Base-by-base conservation (phyloP, 768 basidiomycete genomes). In the Omphalotus guepiniiformis region DNA sequence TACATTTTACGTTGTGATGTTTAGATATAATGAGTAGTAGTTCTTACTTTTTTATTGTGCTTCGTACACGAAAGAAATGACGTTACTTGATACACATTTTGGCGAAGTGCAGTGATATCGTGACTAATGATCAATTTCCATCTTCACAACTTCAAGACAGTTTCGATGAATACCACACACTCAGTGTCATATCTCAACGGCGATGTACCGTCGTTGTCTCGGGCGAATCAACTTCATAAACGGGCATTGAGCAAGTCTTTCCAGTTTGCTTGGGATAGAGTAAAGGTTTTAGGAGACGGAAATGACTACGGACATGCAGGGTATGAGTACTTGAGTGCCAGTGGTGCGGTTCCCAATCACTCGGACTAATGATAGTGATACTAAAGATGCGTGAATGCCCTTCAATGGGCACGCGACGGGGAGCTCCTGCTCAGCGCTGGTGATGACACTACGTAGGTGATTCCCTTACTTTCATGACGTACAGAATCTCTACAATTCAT, bases 351-450 rank as follows among this genome's bases (percentile, higher is more conserved):
- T n/a, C n/a, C n/a, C n/a, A n/a, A n/a, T n/a, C n/a, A n/a, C 8
- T 25, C 34, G 19, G 27, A 7, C 36, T 12, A 19, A 9, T n/a
- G 34, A 25, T 19, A 27, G 16, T 28, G n/a, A 29, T 7, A 56
- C 29, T 6, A 18, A 51, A 87, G 85, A 45, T 89, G 87, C 54
- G 85, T 88, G 25, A 91, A 90, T 57, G 83, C 88, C 26, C 55
- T 89, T 28, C 82, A 79, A 51, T 90, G 88, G 88, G 78, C 83
- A 2, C 68, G 68, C 39, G 73, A 78, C 46, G 88, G 86, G 2
- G 73, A 81, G 47, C 52, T 85, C 13, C 68, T 90, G 32, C 60
- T 91, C 16, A 84, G 76, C 54, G 83, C 79, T 18, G 85, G 87
- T 18, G 88, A 90, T 58, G 87, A 90, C 58, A 79, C 74, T 35